Evolutionary conservation across 768 basidiomycete species (phyloP).

Genomic region (Pleurotus tuber-regium): DNA sequence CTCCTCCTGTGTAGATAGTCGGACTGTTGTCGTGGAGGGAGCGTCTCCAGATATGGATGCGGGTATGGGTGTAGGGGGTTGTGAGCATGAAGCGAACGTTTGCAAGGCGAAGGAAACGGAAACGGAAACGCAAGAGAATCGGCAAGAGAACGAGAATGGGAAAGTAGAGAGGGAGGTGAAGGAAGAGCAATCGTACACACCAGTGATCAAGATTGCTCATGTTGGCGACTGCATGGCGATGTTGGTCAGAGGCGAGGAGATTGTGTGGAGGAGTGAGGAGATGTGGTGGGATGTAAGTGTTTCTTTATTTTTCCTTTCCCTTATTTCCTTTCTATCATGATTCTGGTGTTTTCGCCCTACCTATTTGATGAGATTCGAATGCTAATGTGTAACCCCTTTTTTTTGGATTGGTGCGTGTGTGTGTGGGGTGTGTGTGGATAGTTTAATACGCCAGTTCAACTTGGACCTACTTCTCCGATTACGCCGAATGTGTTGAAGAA

Average conservation of each 20-base stretch:
- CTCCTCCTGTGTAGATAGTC: too few relatives aligned
- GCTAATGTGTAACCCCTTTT: not conserved
- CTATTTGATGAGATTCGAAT: not conserved
- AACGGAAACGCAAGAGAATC: too few relatives aligned
- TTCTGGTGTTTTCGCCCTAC: not conserved
- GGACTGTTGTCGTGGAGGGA: too few relatives aligned
- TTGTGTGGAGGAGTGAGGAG: slow-evolving; percentile 86
- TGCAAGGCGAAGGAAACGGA: too few relatives aligned
- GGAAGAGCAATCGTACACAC: slow-evolving; percentile 44
- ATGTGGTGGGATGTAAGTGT: slow-evolving; percentile 83
- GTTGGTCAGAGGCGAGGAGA: slow-evolving; percentile 74
- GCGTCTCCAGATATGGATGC: too few relatives aligned
- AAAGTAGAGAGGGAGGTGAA: too few relatives aligned
- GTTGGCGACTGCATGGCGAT: slow-evolving; percentile 88
- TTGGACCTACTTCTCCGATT: slow-evolving; percentile 27
- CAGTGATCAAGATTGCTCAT: slow-evolving; percentile 79
- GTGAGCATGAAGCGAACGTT: too few relatives aligned
- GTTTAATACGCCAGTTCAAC: slow-evolving; percentile 47
- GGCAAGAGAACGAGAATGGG: too few relatives aligned
- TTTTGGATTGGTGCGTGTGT: too few relatives aligned
- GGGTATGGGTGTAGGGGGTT: too few relatives aligned
- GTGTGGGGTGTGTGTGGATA: too few relatives aligned
- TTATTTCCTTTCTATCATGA: not conserved
- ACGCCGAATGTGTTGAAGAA: slow-evolving; percentile 1
- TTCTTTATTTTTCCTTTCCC: slow-evolving; percentile 3